Base-by-base conservation (phyloP, 768 basidiomycete genomes). In the Piloderma croceum region DNA sequence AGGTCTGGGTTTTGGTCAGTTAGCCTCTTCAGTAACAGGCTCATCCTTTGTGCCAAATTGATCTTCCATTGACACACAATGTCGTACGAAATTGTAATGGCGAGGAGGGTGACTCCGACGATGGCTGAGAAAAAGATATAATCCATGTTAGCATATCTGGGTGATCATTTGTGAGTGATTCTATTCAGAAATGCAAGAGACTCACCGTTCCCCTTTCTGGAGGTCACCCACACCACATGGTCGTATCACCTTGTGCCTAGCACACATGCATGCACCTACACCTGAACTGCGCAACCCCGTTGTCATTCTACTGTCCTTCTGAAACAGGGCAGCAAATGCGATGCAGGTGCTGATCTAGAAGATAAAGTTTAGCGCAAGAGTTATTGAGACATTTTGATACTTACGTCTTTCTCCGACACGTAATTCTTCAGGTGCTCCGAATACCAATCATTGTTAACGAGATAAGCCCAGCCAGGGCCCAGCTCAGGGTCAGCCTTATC, bases 161-260 rank as follows among this genome's bases (percentile, higher is more conserved):
- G 17, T 15, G 31, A 15, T 6, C 13, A 19, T 5, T 10, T 36
- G 3, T 34, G 33, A 19, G 15, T 7, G 19, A 15, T n/a, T 11
- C 21, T 35, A 31, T 18, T n/a, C 15, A 23, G 18, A 3, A 29
- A 35, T 7, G 21, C n/a, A 13, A 34, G 24, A 18, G 6, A 46
- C 53, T n/a, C 35, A 62, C 61, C 53, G 24, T 52, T 63, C 63
- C 10, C 61, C 62, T 21, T 57, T 55, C 36, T 65, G 63, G 2
- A 65, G 34, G 44, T 61, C 58, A 21, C 59, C 61, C 2, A 63
- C 46, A 2, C 51, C 49, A 24, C 42, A 43, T 11, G 55, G 53
- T 2, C 58, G 45, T 34, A 56, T 52, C 42, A 67, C 52, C 34
- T 57, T 54, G 34, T 67, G n/a, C n/a, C n/a, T n/a, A n/a, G n/a